Evolutionary conservation across 345 rosid species (phyloP), one percentile per base, ranked within the genome.

Genomic region (Orychophragmus violaceus): DNA sequence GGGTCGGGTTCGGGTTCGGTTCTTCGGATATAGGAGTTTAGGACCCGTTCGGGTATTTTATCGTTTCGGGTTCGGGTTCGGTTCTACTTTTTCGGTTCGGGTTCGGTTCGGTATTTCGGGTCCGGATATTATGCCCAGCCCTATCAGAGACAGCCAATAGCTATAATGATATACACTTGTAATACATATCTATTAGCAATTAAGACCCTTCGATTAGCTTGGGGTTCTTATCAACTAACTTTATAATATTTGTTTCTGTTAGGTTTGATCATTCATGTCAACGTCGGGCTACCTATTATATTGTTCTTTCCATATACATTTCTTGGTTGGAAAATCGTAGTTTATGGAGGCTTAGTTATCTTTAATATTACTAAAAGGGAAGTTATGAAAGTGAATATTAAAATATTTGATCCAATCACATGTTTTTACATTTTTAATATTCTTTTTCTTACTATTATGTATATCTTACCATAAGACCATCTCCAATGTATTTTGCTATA

Each of bases 91-190:
- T n/a, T n/a, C n/a, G n/a, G n/a, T n/a, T n/a, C n/a, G n/a, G n/a
- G n/a, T n/a, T n/a, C n/a, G n/a, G n/a, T n/a, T n/a, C n/a, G n/a
- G n/a, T n/a, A n/a, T n/a, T n/a, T n/a, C n/a, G n/a, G n/a, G n/a
- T n/a, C n/a, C n/a, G n/a, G n/a, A n/a, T n/a, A n/a, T n/a, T n/a
- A n/a, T n/a, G n/a, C n/a, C n/a, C n/a, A n/a, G n/a, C n/a, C n/a
- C n/a, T n/a, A n/a, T n/a, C n/a, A n/a, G n/a, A 71, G 75, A 63
- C 59, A 36, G 19, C 59, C 70, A 71, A 35, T 27, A n/a, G 64
- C 51, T 71, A 63, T 55, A 54, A 45, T 71, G 64, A 71, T 70
- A 60, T 29, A 55, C 5, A 70, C 13, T 72, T 58, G 10, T 41
- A 16, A 41, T 41, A 6, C n/a, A n/a, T n/a, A n/a, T n/a, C n/a